Percentiles rank a stretch among this genome's conserved stretches.
Evolutionary conservation across 176 grass and related monocot species (phyloP).

Genomic region (Aegilops longissima): DNA sequence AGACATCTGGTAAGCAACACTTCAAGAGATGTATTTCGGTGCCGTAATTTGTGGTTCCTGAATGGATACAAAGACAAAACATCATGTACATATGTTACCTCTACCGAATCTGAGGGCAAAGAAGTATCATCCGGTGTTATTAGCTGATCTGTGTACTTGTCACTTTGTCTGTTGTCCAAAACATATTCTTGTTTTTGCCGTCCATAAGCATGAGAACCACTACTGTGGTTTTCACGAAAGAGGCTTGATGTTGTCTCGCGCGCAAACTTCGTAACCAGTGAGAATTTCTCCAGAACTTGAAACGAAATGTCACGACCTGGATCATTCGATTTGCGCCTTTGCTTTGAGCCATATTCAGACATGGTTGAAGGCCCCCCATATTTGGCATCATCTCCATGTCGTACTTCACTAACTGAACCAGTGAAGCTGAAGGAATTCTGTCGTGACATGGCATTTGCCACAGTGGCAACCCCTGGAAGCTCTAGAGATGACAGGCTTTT

Average conservation of each 20-base stretch:
- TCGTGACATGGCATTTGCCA: constrained; percentile 63
- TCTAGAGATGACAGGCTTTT: constrained; percentile 96
- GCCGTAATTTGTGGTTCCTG: not conserved
- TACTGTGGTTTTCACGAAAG: constrained; percentile 68
- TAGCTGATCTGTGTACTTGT: constrained; percentile 48
- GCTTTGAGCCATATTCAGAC: constrained; percentile 58
- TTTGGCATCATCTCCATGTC: constrained; percentile 30
- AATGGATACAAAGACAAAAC: not conserved
- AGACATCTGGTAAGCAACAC: not conserved
- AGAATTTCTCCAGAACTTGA: constrained; percentile 97
- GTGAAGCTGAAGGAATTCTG: constrained; percentile 57
- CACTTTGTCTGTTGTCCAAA: constrained; percentile 43
- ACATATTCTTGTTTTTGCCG: constrained; percentile 45
- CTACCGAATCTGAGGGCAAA: constrained; percentile 46
- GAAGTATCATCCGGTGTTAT: constrained; percentile 41
- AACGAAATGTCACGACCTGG: constrained; percentile 75
- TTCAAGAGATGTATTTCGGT: constrained; percentile 1
- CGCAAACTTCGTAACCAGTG: constrained; percentile 92
- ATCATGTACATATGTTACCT: constrained; percentile 55
- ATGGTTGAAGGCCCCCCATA: constrained; percentile 50
- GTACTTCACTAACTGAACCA: constrained; percentile 50
- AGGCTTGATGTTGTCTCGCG: constrained; percentile 88
- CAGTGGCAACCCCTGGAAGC: constrained; percentile 73
- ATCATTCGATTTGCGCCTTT: constrained; percentile 72
- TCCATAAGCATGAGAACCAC: constrained; percentile 54